Base-by-base conservation (phyloP, 352 stramenopile genomes). In the Hyaloperonospora brassicae region DNA sequence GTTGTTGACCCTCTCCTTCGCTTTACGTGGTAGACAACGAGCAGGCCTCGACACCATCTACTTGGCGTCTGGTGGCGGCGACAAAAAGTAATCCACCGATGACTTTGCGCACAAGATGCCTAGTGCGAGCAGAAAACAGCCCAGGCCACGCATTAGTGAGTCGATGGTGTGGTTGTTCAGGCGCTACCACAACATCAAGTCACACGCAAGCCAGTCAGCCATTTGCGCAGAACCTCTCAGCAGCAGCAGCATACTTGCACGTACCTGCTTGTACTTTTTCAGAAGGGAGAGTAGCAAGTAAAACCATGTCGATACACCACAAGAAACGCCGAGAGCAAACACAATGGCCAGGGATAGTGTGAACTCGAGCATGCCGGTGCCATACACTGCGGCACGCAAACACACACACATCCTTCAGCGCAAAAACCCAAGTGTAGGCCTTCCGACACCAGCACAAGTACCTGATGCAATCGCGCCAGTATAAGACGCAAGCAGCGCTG, bases 221-320 rank as follows among this genome's bases (percentile, higher is more conserved):
- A 40, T 14, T 30, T 30, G 24, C 34, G 52, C 1, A 5, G 23
- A 10, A 53, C 8, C 17, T n/a, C 22, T 22, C 17, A 53, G 36
- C 41, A 23, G 14, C 17, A 34, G 27, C 45, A 45, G 39, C 9
- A 30, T 17, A 52, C n/a, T 21, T 22, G 34, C 2, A 61, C 59
- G 9, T 41, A 94, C 84, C 74, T 93, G 74, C 41, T 95, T 95
- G 80, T 95, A 95, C 59, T 92, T 95, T 59, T 91, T 88, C 14
- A 95, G 57, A 25, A 95, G 64, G 38, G 79, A 86, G 13, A 95
- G 66, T 12, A 95, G 62, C 10, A 95, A n/a, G n/a, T n/a, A 95
- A 64, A 95, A 95, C 85, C 85, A 95, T 8, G 81, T 93, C 11
- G 84, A 93, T 12, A 95, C 84, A 13, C 85, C 85, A 25, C 78